phyloP scores from a whole-genome alignment of 2,329 filamentous ascomycete genomes.

The Monosporascus sp. region DNA sequence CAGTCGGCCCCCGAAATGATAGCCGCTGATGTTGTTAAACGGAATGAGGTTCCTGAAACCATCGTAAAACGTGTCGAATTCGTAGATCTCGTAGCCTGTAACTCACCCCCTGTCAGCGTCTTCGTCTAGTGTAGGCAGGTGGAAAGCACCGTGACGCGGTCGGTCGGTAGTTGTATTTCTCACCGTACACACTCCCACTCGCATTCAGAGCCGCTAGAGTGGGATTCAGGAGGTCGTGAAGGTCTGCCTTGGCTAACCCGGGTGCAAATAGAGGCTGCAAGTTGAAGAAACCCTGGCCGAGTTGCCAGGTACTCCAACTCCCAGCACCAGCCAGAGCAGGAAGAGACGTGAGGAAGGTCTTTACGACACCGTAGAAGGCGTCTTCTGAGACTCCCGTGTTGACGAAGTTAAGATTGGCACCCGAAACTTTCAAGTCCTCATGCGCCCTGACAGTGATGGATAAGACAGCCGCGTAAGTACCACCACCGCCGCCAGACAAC shows the following conservation, averaged over 20 bases:
- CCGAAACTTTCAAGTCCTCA: not conserved
- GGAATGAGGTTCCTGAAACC: constrained; percentile 26
- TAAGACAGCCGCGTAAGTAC: not conserved
- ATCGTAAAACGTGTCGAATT: constrained; percentile 15
- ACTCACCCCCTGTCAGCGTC: no score
- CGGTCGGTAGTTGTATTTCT: not conserved
- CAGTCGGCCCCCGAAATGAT: constrained; percentile 27
- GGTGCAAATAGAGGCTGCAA: not conserved
- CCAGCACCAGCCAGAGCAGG: not conserved
- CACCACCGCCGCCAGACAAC: not conserved
- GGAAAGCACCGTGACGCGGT: no score
- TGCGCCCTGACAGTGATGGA: not conserved
- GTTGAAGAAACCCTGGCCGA: not conserved
- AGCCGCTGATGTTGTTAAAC: constrained; percentile 19
- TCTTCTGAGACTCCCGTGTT: constrained; percentile 7
- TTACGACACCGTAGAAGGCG: constrained; percentile 5
- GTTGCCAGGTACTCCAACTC: not conserved
- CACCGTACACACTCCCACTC: not conserved
- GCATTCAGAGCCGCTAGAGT: not conserved
- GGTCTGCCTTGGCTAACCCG: not conserved
- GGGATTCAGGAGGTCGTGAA: not conserved
- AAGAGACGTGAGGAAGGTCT: constrained; percentile 7
- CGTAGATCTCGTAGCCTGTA: not conserved
- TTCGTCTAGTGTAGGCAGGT: no score
- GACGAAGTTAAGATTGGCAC: not conserved